phyloP scores from a whole-genome alignment of 1,284 basidiomycete genomes.

The Fomitopsis schrenkii region DNA sequence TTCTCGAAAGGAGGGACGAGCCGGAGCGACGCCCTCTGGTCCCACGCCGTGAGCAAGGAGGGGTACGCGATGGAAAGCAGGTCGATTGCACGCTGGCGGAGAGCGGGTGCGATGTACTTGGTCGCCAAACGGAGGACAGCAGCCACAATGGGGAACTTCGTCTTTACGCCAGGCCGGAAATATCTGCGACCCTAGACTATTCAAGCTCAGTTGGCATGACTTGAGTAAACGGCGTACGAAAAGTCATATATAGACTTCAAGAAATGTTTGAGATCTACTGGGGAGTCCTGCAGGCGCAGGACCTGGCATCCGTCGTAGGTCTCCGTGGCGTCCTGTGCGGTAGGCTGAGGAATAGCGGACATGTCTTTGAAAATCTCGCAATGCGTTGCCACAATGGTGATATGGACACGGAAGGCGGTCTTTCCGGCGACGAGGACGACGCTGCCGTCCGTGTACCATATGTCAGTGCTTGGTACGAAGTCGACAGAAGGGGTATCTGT shows the following conservation, averaged over 20 bases:
- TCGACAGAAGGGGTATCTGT: background rate
- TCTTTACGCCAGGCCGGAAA: conserved; percentile 13
- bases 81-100: conserved; percentile 31
- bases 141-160: conserved; percentile 28
- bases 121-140: conserved; percentile 34
- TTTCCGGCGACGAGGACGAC: conserved; percentile 17
- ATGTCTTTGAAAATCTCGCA: conserved; percentile 21
- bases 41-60: conserved; percentile 28
- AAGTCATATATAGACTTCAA: conserved; percentile 21
- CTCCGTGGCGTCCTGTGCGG: conserved; percentile 8
- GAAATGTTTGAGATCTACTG: conserved; percentile 17
- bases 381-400: conserved; percentile 11
- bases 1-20: conserved; percentile 12
- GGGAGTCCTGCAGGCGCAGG: conserved; percentile 15
- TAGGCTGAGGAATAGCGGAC: conserved; percentile 20
- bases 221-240: conserved; percentile 11
- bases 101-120: conserved; percentile 37
- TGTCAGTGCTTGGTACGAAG: conserved; percentile 6
- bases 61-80: conserved; percentile 35
- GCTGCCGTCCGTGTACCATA: conserved; percentile 21
- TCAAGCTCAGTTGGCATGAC: background rate
- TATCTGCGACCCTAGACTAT: conserved; percentile 3
- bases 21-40: conserved; percentile 18
- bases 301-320: conserved; percentile 18
- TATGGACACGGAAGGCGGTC: conserved; percentile 19